phyloP scores from a whole-genome alignment of 192 early-diverging fungal species.

The Cetraspora pellucida region DNA sequence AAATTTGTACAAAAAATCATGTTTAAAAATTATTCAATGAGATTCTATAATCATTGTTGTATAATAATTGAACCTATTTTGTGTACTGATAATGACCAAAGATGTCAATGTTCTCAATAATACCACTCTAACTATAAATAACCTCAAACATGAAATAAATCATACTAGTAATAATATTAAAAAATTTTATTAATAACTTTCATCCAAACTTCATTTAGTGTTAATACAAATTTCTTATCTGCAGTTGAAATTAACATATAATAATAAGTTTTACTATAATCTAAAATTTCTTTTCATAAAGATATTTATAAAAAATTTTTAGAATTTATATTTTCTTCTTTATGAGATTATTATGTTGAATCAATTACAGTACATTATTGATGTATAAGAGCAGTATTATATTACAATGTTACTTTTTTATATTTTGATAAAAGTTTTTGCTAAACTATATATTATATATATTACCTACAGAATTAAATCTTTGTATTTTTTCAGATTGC shows the following conservation, averaged over 20 bases:
- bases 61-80: not conserved
- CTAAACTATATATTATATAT: too few relatives aligned
- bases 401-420: too few relatives aligned
- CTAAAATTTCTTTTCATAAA: too few relatives aligned
- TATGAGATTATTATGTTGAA: too few relatives aligned
- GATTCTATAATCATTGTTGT: slow-evolving; percentile 8
- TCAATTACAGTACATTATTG: too few relatives aligned
- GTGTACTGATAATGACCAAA: not conserved
- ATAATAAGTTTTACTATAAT: not conserved
- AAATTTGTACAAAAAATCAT: slow-evolving; percentile 4
- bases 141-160: not conserved
- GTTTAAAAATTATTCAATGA: slow-evolving; percentile 2
- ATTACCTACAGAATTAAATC: too few relatives aligned
- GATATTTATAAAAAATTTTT: too few relatives aligned
- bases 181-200: not conserved
- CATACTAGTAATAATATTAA: too few relatives aligned
- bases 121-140: not conserved
- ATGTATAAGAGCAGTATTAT: too few relatives aligned
- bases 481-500: too few relatives aligned
- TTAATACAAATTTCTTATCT: not conserved
- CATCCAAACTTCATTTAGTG: not conserved
- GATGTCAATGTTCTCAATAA: not conserved
- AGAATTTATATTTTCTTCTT: too few relatives aligned
- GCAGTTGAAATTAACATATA: not conserved
- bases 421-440: too few relatives aligned